Conservation (phyloP, 306 rosid species). For the Begonia loranthoides region DNA sequence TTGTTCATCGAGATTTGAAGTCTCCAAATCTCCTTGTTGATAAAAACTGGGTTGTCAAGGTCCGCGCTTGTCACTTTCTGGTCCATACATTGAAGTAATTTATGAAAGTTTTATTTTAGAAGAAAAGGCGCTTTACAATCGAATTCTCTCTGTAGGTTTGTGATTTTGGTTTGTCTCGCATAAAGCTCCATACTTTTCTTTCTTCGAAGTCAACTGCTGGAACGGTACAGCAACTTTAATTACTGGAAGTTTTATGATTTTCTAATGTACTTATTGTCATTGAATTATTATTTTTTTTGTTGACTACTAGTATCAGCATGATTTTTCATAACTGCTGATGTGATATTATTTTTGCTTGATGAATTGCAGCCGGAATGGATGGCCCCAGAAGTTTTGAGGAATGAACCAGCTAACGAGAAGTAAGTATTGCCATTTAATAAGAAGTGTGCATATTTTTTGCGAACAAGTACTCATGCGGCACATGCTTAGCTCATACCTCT, state of each 20-base stretch:
- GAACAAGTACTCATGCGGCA: no score
- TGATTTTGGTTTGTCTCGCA: constrained; percentile 96
- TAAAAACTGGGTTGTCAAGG: constrained; percentile 97
- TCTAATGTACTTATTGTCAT: no score
- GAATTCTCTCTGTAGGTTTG: constrained; percentile 40
- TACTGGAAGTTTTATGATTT: no score
- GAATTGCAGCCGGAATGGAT: constrained; percentile 93
- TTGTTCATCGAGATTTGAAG: constrained; percentile 54
- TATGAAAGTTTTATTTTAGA: background rate
- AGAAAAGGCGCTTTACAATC: background rate
- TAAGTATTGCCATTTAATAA: constrained; percentile 11
- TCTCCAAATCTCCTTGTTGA: constrained; percentile 77
- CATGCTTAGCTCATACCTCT: no score
- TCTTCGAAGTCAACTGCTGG: constrained; percentile 99
- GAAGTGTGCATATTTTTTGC: no score
- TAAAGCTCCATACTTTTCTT: constrained; percentile 82
- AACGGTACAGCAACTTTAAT: constrained; percentile 39
- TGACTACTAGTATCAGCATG: no score
- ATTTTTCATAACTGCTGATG: no score
- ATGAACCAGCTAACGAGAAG: constrained; percentile 95
- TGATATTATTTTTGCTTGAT: constrained; percentile 10
- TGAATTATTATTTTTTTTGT: no score
- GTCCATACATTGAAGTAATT: background rate
- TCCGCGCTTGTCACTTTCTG: constrained; percentile 11
- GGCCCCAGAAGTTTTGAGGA: constrained; percentile 19